phyloP scores from a whole-genome alignment of 805 yeast genomes.

The Ogataea populi-albae region DNA sequence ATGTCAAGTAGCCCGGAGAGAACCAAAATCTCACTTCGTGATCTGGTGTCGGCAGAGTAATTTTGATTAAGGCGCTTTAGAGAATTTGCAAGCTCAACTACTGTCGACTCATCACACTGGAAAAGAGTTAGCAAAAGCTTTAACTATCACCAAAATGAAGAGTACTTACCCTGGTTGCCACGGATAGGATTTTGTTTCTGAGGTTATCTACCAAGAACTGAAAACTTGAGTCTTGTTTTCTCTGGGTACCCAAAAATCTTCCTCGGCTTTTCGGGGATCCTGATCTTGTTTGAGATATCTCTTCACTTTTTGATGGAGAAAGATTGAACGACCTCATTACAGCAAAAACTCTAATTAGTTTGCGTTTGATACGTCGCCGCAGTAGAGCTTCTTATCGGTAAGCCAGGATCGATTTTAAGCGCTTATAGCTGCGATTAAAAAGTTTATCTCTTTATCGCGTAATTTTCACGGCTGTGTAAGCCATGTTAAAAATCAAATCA shows the following conservation, averaged over 20 bases:
- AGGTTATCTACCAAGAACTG: constrained; percentile 18
- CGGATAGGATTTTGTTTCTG: constrained; percentile 4
- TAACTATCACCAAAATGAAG: not conserved
- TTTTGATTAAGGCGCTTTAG: constrained; percentile 18
- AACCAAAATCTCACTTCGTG: constrained; percentile 13
- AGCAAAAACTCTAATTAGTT: too few relatives aligned
- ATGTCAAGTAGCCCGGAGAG: constrained; percentile 12
- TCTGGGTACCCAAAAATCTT: constrained; percentile 11
- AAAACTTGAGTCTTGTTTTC: constrained; percentile 20
- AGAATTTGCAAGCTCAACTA: constrained; percentile 9
- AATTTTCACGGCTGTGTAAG: constrained; percentile 10
- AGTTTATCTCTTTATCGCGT: too few relatives aligned
- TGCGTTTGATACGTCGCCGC: too few relatives aligned
- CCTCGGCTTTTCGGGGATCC: constrained; percentile 7
- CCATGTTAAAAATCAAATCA: constrained; percentile 17
- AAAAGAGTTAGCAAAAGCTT: not conserved
- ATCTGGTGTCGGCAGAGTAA: constrained; percentile 12
- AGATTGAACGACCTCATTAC: constrained; percentile 13
- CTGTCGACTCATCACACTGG: constrained; percentile 15
- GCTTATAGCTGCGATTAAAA: too few relatives aligned
- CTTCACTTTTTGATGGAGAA: constrained; percentile 11
- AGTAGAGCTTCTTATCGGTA: too few relatives aligned
- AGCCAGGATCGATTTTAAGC: too few relatives aligned
- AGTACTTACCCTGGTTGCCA: constrained; percentile 12
- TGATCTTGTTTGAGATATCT: constrained; percentile 2